These are phyloP conservation scores for Colletotrichum musae DNA, from an alignment of 2,329 filamentous ascomycete species.

Conservation along the genomic window DNA sequence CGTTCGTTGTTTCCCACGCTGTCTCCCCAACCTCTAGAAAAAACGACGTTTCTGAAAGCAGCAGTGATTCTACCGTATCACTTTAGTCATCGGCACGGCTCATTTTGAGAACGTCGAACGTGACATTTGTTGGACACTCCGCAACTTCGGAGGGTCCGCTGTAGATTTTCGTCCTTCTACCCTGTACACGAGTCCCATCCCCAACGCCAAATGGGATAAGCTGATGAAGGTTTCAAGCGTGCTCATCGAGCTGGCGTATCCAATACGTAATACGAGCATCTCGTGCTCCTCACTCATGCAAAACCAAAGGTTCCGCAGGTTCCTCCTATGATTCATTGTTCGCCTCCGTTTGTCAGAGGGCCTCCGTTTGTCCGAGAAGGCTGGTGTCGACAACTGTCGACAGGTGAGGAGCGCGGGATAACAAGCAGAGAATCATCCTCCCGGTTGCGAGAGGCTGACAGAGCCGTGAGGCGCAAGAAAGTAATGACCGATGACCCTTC, in stretches of 20 bases:
- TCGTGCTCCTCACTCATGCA: not conserved
- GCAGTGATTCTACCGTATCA: conserved; percentile 11
- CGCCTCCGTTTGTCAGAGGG: not conserved
- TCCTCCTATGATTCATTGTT: no score
- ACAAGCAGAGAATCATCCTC: no score
- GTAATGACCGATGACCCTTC: no score
- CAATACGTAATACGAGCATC: not conserved
- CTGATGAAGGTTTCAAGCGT: not conserved
- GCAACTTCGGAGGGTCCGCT: conserved; percentile 9
- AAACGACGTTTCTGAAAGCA: conserved; percentile 33
- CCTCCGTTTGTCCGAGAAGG: no score
- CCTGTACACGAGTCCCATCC: conserved; percentile 4
- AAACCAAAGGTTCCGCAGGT: not conserved
- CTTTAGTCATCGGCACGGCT: conserved; percentile 32
- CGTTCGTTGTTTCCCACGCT: conserved; percentile 19
- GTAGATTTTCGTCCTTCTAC: conserved; percentile 6
- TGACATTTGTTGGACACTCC: conserved; percentile 14
- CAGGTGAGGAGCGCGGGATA: no score
- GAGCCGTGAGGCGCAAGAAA: no score
- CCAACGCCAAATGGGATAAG: not conserved
- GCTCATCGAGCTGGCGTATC: not conserved
- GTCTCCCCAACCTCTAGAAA: conserved; percentile 13
- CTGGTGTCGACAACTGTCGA: no score
- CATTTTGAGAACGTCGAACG: conserved; percentile 14
- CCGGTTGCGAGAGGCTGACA: no score